A percentile compares a stretch with the other conserved stretches of the same genome.
These are phyloP conservation scores for Paramecium octaurelia DNA, from an alignment of 73 alveolate genomes.

Conservation along the genomic window DNA sequence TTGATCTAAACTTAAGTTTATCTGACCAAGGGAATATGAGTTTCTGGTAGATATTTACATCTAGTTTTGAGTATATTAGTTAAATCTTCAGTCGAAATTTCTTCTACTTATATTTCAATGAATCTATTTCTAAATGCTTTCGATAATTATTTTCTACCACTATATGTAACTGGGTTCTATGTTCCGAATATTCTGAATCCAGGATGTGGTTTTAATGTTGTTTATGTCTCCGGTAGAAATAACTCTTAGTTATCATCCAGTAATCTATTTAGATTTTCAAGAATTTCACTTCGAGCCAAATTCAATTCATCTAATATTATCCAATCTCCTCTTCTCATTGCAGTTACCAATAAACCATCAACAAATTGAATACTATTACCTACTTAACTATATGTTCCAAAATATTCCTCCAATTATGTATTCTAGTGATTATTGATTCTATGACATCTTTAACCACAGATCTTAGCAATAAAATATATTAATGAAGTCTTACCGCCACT, in stretches of 20 bases:
- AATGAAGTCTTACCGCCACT: conserved; percentile 99
- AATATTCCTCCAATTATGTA: conserved; percentile 97
- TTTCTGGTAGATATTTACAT: conserved; percentile 65
- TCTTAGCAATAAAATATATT: conserved; percentile 88
- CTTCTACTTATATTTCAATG: conserved; percentile 85
- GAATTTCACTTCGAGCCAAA: conserved; percentile 93
- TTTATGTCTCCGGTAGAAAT: conserved; percentile 94
- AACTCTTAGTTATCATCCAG: conserved; percentile 98
- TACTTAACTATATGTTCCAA: conserved; percentile 93
- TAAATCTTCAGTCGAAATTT: conserved; percentile 94
- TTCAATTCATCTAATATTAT: conserved; percentile 94
- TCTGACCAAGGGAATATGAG: conserved; percentile 35
- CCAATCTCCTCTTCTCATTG: conserved; percentile 94
- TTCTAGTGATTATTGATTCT: conserved; percentile 98
- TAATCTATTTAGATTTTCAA: conserved; percentile 97
- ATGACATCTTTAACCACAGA: conserved; percentile 89
- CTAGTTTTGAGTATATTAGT: conserved; percentile 86
- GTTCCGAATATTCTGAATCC: conserved; percentile 98
- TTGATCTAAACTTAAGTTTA: conserved; percentile 29
- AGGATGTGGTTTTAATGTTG: conserved; percentile 92
- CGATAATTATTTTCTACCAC: conserved; percentile 98
- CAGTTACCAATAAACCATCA: conserved; percentile 94
- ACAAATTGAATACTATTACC: conserved; percentile 80
- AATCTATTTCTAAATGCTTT: conserved; percentile 97
- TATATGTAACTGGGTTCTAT: conserved; percentile 96